Conservation (phyloP, 371 early-diverging fungal species). For the Sporodiniella umbellata region DNA sequence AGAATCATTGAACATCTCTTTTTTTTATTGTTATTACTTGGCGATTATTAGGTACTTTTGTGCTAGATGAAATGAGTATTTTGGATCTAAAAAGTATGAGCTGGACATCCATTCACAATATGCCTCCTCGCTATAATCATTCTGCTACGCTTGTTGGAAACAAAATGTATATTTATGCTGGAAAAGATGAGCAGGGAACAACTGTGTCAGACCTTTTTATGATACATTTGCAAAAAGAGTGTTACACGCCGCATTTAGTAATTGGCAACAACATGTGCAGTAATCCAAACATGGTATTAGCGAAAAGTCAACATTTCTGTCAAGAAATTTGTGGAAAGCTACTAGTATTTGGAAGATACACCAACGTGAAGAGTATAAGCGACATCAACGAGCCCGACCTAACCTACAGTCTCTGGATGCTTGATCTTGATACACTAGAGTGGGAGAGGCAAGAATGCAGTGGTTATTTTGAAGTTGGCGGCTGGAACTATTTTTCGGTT, state of each 20-base stretch:
- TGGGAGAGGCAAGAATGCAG: conserved; percentile 60
- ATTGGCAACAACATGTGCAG: conserved; percentile 14
- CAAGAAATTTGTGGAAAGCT: conserved; percentile 56
- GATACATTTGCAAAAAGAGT: conserved; percentile 43
- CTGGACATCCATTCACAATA: conserved; percentile 45
- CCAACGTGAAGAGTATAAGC: conserved; percentile 16
- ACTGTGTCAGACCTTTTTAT: conserved; percentile 57
- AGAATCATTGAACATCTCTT: not conserved
- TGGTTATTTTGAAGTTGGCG: conserved; percentile 48
- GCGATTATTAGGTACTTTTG: conserved; percentile 48
- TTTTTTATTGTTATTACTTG: not conserved
- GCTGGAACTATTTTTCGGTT: conserved; percentile 63
- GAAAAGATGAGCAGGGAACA: conserved; percentile 56
- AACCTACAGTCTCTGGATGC: conserved; percentile 55
- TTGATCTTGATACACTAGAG: conserved; percentile 55
- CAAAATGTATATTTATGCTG: conserved; percentile 55
- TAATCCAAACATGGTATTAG: conserved; percentile 41
- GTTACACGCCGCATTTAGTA: conserved; percentile 31
- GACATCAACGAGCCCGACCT: conserved; percentile 10
- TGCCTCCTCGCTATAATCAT: conserved; percentile 58
- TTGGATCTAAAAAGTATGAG: conserved; percentile 51
- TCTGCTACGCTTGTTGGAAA: conserved; percentile 50
- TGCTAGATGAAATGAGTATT: conserved; percentile 53
- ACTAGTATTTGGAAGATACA: conserved; percentile 52
- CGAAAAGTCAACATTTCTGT: conserved; percentile 64